Base-by-base conservation (phyloP, 495 filamentous ascomycete genomes). In the Penicillium goetzii region DNA sequence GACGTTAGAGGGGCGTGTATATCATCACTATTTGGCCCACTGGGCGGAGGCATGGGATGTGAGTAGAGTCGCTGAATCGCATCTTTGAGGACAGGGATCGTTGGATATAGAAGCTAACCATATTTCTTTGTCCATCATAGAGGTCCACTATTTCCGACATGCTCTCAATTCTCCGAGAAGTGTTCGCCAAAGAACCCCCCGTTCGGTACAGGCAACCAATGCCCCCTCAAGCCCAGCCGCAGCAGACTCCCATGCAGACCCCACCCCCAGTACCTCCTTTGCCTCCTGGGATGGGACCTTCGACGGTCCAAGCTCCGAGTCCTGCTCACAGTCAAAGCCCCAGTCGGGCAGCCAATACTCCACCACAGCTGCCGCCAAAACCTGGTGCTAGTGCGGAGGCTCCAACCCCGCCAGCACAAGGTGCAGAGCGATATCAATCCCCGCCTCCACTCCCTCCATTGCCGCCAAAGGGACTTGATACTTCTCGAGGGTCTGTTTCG, bases 171-270 rank as follows among this genome's bases (percentile, higher is more conserved):
- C 80, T 99, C 14, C 84, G 90, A 62, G 92, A 93, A 60, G 84
- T 97, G 2, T 99, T 99, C 71, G 88, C 92, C 23, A 95, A 95
- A 74, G 95, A 99, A 68, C 95, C 95, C 28, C 95, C 95, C 0
- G 92, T 97, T 25, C 85, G 91, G 60, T 84, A 92, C 56, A 89
- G 85, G 58, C 88, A 88, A 62, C 84, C 81, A 59, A 76, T 76
- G 55, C 59, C 69, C 59, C 70, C 66, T 50, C 69, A 65, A 40
- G 64, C 75, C 30, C 77, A 76, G 43, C 69, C 76, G 21, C 71
- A 78, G 41, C 80, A 82, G 56, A 72, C 80, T 0, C 30, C 50
- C 10, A 9, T 32, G 8, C 78, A 76, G 54, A 73, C 77, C 58
- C 75, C 72, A 60, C 88, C 90, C 26, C 90, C 89, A 34, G 74